Conservation (phyloP, 768 basidiomycete genomes). For the Boletus bicolor region DNA sequence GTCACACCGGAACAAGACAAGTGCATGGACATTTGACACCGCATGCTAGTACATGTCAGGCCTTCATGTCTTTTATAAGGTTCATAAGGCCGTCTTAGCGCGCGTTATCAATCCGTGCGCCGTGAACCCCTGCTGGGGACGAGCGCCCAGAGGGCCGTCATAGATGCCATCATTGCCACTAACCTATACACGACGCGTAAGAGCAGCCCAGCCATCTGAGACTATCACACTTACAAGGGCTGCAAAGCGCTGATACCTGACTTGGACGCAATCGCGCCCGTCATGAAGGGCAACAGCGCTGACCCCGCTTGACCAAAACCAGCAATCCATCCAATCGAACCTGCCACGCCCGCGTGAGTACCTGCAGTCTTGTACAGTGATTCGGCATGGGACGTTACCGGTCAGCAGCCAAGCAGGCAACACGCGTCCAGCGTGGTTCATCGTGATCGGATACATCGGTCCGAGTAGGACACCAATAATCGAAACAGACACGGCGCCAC, state of each 20-base stretch:
- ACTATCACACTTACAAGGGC: constrained; percentile 23
- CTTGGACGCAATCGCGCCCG: constrained; percentile 61
- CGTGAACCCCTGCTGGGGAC: constrained; percentile 33
- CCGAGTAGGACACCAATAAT: constrained; percentile 55
- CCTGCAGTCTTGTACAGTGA: neutral
- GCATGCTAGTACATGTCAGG: neutral
- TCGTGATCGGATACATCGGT: constrained; percentile 52
- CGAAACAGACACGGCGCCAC: constrained; percentile 52
- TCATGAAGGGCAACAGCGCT: constrained; percentile 69
- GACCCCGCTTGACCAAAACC: constrained; percentile 70
- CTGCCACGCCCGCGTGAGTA: constrained; percentile 21
- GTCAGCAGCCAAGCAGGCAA: constrained; percentile 68
- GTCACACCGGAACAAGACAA: neutral
- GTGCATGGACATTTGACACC: neutral
- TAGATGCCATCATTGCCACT: constrained; percentile 42
- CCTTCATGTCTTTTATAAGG: neutral
- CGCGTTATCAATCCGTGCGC: constrained; percentile 14
- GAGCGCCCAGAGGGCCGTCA: constrained; percentile 41
- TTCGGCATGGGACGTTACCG: constrained; percentile 22
- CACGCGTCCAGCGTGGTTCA: constrained; percentile 67
- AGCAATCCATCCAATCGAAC: constrained; percentile 66
- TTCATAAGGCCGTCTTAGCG: neutral
- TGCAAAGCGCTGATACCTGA: constrained; percentile 49
- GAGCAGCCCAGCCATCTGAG: neutral
- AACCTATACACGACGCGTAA: constrained; percentile 12